Conservation (phyloP, 495 filamentous ascomycete species). For the Rhizodiscina lignyota region DNA sequence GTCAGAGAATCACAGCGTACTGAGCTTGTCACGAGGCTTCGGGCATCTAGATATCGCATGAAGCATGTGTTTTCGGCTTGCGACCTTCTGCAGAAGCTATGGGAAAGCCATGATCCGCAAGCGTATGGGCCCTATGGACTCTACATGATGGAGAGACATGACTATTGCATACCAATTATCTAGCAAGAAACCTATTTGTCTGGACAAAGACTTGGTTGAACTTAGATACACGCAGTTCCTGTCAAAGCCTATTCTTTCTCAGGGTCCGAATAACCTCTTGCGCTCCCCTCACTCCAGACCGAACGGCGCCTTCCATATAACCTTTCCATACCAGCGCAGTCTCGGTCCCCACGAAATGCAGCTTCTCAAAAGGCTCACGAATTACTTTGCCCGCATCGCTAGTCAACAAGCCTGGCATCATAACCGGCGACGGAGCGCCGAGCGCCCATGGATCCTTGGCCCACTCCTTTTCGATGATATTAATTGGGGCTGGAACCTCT, state of each 20-base stretch:
- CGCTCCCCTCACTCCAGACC: conserved; percentile 14
- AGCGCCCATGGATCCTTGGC: conserved; percentile 9
- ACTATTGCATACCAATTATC: not conserved
- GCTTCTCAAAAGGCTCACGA: conserved; percentile 9
- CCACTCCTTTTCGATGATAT: conserved; percentile 12
- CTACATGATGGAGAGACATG: not conserved
- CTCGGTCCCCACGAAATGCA: conserved; percentile 22
- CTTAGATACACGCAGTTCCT: not conserved
- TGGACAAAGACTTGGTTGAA: too few species aligned
- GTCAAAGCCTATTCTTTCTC: not conserved
- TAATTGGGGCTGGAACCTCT: conserved; percentile 5
- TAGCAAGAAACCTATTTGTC: too few species aligned
- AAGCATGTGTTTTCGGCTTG: not conserved
- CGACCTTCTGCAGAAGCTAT: not conserved
- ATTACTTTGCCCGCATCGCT: not conserved
- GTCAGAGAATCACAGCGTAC: not conserved
- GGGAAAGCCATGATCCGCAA: not conserved
- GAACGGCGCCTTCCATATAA: conserved; percentile 21
- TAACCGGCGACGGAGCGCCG: conserved; percentile 9
- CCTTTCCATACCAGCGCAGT: conserved; percentile 17
- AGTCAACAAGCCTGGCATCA: conserved; percentile 5
- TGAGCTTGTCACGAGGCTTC: not conserved
- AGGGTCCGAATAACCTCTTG: conserved; percentile 7
- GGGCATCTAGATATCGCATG: not conserved
- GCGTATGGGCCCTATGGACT: not conserved